phyloP scores from a whole-genome alignment of 306 rosid species.

The Rosa multiflora region DNA sequence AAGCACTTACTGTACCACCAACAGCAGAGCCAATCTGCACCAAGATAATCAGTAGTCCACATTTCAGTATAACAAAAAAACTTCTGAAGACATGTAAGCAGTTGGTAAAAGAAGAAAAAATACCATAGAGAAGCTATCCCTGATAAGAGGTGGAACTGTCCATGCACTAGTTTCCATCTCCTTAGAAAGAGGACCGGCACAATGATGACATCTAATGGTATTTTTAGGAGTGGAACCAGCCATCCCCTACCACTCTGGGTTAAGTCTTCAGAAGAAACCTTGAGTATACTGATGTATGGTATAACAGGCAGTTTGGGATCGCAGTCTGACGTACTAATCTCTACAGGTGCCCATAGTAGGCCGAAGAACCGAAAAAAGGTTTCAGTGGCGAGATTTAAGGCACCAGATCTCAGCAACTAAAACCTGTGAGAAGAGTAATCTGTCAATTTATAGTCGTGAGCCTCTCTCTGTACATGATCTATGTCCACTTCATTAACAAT shows the following conservation, averaged over 20 bases:
- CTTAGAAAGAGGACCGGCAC: slow-evolving; percentile 81
- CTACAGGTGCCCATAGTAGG: not conserved
- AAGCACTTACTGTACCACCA: slow-evolving; percentile 91
- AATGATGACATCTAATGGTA: slow-evolving; percentile 66
- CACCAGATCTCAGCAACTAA: not conserved
- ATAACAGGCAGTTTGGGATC: not conserved
- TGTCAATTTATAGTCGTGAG: not conserved
- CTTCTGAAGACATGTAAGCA: not conserved
- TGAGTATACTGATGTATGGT: not conserved
- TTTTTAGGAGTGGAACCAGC: slow-evolving; percentile 9
- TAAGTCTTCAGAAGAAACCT: slow-evolving; percentile 1
- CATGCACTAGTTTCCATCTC: slow-evolving; percentile 76
- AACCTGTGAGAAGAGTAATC: not conserved
- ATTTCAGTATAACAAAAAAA: not conserved
- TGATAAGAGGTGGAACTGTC: slow-evolving; percentile 66
- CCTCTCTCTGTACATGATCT: no score
- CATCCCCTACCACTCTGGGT: slow-evolving; percentile 7
- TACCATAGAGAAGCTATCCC: slow-evolving; percentile 95
- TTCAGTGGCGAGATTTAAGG: not conserved
- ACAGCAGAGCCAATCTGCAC: slow-evolving; percentile 89
- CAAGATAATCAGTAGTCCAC: not conserved
- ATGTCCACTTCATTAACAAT: no score
- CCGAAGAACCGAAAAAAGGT: not conserved
- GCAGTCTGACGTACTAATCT: not conserved
- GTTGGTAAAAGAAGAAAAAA: not conserved